phyloP scores from a whole-genome alignment of 2,329 filamentous ascomycete species.

The Aspergillus niger region DNA sequence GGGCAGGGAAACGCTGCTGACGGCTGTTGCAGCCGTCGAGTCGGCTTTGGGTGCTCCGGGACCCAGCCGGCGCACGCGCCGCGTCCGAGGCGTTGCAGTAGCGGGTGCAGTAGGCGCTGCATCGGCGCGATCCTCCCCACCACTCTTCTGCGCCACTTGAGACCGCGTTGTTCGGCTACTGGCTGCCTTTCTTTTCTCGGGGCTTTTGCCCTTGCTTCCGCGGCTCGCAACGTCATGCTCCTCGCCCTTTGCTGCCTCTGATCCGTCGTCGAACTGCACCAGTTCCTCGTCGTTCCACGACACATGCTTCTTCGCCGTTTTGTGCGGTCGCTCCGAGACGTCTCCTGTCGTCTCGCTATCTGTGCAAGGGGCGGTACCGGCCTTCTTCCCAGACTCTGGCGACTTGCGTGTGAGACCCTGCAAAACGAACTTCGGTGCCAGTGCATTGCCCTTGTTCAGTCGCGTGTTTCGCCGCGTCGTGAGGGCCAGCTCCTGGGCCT shows the following conservation, averaged over 20 bases:
- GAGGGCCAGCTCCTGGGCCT: conserved; percentile 45
- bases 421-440: conserved; percentile 35
- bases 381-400: background rate
- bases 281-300: conserved; percentile 44
- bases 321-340: conserved; percentile 10
- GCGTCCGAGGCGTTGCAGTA: conserved; percentile 31
- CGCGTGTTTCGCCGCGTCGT: conserved; percentile 47
- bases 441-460: conserved; percentile 43
- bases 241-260: conserved; percentile 15
- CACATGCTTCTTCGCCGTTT: conserved; percentile 32
- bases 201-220: conserved; percentile 20
- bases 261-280: conserved; percentile 36
- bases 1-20: conserved; percentile 13
- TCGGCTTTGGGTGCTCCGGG: conserved; percentile 23
- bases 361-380: background rate
- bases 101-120: conserved; percentile 25
- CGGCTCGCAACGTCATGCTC: conserved; percentile 24
- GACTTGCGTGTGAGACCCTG: conserved; percentile 28
- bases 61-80: conserved; percentile 36
- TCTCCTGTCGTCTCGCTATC: conserved; percentile 10
- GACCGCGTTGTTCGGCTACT: conserved; percentile 29
- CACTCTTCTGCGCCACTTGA: conserved; percentile 23
- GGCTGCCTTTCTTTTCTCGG: conserved; percentile 27
- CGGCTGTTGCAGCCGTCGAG: conserved; percentile 19
- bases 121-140: conserved; percentile 21